Evolutionary conservation across 2,329 filamentous ascomycete species (phyloP), one percentile per base, ranked within the genome.

Genomic region (Pestalotiopsis sp.): DNA sequence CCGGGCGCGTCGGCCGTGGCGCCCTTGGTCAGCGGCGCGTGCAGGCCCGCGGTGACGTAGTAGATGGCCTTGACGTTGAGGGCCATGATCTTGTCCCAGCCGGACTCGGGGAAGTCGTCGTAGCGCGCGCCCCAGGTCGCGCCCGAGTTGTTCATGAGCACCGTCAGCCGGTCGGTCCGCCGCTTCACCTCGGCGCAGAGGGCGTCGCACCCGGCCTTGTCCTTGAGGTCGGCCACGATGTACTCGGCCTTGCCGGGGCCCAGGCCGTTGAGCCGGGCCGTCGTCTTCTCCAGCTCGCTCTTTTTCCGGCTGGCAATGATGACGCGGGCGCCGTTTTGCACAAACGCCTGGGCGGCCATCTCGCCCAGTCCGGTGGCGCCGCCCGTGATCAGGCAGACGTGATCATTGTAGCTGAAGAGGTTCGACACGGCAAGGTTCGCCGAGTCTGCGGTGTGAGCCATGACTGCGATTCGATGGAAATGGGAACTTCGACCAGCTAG

Each of bases 61-160:
- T 56, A 69, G 23, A 69, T 69, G 13, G 67, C 58, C 39, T 69
- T 69, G 39, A 69, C 67, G 36, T 69, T 69, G 25, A 69, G 64
- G 39, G 67, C 56, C 67, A 69, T 69, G 64, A 69, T 69, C 64
- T 69, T 69, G 67, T 69, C 67, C 67, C 63, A 69, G 13, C 67
- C 67, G 13, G 67, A 69, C 38, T 69, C 67, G 56, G 67, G 67
- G 58, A 69, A 69, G 31, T 69, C 67, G 64, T 69, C 64, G 56
- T 69, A 69, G n/a, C 63, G 63, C 4, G 67, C 67, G 64, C 63
- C 67, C 67, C 67, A 69, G 5, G 67, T 69, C 1, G 67, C 64
- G 17, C 67, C 67, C 11, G 67, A 69, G 62, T 69, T 69, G 64
- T 69, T 69, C 23, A 69, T 63, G 52, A 69, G 57, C 63, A 69